Base-by-base conservation (phyloP, 805 yeast genomes). In the Candida boidinii region DNA sequence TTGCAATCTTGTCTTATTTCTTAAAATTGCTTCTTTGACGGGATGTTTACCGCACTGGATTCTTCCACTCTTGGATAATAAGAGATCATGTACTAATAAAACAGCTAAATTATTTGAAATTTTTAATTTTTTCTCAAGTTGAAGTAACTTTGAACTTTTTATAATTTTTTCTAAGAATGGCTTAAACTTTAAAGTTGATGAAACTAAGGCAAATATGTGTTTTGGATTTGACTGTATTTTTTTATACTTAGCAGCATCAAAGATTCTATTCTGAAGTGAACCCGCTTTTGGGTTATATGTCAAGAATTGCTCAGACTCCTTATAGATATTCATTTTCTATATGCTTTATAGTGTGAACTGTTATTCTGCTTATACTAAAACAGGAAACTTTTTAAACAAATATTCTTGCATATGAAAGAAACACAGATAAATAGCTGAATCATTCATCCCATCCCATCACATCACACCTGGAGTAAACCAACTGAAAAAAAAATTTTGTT, bases 31-130 rank as follows among this genome's bases (percentile, higher is more conserved):
- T 30, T 83, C 92, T 50, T 92, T 92, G 37, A 86, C 67, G 1
- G 90, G 83, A 39, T 80, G 86, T 47, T 87, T 88, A 6, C 94
- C 94, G 66, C 86, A 79, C 51, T 86, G 94, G 38, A 90, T 80
- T 39, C 96, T 62, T 9, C 94, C 92, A 18, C 75, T 67, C 41
- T 76, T 71, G 5, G 90, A 70, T 36, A 92, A 68, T 5, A 88
- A 54, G 33, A 86, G 62, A 58, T 90, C 98, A 49, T 90, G 94
- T 1, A 79, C 79, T 56, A 90, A 56, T 7, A 90, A 60, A 33
- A 78, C 40, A 2, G 82, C 73, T 30, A 82, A 54, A 12, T 66
- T 59, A 33, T 70, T 72, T 10, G 69, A 69, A 16, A 81, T 48
- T 37, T 66, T 68, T 22, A 53, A 35, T 31, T 58, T 53, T 36